A percentile compares a stretch with the other conserved stretches of the same genome.
These are phyloP conservation scores for Candida taoyuanica DNA, from an alignment of 805 yeast species.

Conservation along the genomic window DNA sequence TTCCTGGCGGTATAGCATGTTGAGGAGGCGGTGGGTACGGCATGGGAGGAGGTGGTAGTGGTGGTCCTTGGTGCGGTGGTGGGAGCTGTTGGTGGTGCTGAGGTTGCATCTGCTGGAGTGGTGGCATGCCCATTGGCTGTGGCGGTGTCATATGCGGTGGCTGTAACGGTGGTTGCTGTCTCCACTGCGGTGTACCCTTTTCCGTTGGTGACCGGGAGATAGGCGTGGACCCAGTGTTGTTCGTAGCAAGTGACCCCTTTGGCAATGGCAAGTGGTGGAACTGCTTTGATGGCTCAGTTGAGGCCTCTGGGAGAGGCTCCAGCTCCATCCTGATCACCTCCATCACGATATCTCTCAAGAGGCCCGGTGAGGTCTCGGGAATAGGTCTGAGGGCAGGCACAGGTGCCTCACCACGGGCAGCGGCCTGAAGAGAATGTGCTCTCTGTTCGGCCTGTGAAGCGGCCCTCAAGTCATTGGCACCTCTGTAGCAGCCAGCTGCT, in stretches of 20 bases:
- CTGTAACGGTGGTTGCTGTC: constrained; percentile 2
- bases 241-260: constrained; percentile 17
- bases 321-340: constrained; percentile 8
- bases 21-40: too few relatives aligned
- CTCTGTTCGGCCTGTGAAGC: constrained; percentile 41
- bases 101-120: not conserved
- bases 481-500: constrained; percentile 45
- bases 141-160: constrained; percentile 1
- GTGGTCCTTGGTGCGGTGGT: not conserved
- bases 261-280: constrained; percentile 28
- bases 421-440: constrained; percentile 38
- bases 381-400: constrained; percentile 42
- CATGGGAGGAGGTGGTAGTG: constrained; percentile 1
- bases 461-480: constrained; percentile 40
- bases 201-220: constrained; percentile 16
- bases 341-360: constrained; percentile 31
- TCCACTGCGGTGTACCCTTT: constrained; percentile 12
- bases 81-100: not conserved
- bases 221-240: constrained; percentile 3
- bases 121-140: constrained; percentile 1
- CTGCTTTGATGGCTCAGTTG: constrained; percentile 17
- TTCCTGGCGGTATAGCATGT: too few relatives aligned
- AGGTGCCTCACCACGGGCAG: constrained; percentile 40
- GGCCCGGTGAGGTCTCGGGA: constrained; percentile 40
- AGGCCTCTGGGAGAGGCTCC: not conserved